Percentiles rank a stretch among this genome's conserved stretches.
phyloP scores from a whole-genome alignment of 2,329 filamentous ascomycete genomes.

The Emergomyces pasteurianus region DNA sequence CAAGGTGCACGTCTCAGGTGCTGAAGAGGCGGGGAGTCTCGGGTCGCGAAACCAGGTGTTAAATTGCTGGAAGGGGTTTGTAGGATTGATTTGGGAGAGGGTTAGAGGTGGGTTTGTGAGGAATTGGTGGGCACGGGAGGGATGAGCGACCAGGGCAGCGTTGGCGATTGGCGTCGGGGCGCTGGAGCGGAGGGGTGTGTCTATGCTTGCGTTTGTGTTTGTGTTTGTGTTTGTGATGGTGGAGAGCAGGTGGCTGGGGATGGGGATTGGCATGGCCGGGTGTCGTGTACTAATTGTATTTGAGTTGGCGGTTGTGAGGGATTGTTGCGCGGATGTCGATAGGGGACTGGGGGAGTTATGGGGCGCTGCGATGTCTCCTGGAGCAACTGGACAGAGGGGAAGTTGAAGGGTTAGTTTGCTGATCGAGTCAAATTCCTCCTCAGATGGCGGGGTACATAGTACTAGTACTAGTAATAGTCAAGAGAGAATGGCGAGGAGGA shows the following conservation, averaged over 20 bases:
- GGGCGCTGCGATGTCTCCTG: slow-evolving; percentile 27
- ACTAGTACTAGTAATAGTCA: too few relatives aligned
- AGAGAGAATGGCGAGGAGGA: too few relatives aligned
- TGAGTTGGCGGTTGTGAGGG: slow-evolving; percentile 9
- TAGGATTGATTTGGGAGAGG: slow-evolving; percentile 29
- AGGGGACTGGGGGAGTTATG: neutral
- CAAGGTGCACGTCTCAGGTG: slow-evolving; percentile 81
- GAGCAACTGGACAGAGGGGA: slow-evolving; percentile 24
- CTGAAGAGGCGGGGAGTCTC: slow-evolving; percentile 47
- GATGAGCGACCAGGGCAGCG: slow-evolving; percentile 24
- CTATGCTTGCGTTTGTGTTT: slow-evolving; percentile 7
- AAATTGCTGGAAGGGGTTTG: slow-evolving; percentile 67
- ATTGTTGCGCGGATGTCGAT: neutral
- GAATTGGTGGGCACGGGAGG: slow-evolving; percentile 33
- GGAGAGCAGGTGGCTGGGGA: slow-evolving; percentile 8
- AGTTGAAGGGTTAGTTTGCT: neutral
- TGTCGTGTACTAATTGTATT: slow-evolving; percentile 6
- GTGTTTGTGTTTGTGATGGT: slow-evolving; percentile 6
- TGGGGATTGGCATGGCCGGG: slow-evolving; percentile 1
- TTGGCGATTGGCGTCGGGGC: slow-evolving; percentile 26
- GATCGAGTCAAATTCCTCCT: neutral
- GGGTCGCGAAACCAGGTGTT: slow-evolving; percentile 77
- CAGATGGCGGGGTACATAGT: neutral
- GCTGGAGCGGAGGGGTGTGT: slow-evolving; percentile 16
- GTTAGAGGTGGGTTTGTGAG: slow-evolving; percentile 31